Base-by-base conservation (phyloP, 129 eudicot genomes). In the Centaurea solstitialis region DNA sequence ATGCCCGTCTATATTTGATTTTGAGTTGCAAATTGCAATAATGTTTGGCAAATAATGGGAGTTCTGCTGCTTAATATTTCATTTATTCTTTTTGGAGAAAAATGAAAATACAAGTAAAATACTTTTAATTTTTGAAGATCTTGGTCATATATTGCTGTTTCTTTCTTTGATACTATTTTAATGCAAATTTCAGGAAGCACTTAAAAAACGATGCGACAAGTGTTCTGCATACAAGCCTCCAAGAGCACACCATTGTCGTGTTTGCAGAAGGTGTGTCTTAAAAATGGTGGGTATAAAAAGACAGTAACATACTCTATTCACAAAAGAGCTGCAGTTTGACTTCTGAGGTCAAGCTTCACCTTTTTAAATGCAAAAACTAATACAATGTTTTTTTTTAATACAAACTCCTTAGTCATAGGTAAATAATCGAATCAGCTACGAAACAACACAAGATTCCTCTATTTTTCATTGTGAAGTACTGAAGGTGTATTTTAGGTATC, bases 181-280 rank as follows among this genome's bases (percentile, higher is more conserved):
- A 61, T 62, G 65, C 76, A 21, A 71, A 70, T 88, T 80, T 67
- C 88, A 90, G 97, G 93, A 87, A 72, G 77, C 81, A 68, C 87
- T 81, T 45, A n/a, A 41, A 74, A 87, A 79, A 68, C 87, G 35
- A 18, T 93, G 97, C 76, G 97, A 87, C 75, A 90, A 90, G 74
- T 93, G 97, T 75, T 79, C 90, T 20, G 84, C 86, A 33, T 83
- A 85, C 89, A 93, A 89, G 83, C 96, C 97, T 74, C 96, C 96
- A 17, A 85, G 93, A 79, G 83, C 97, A 74, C 97, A 93, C 90
- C 97, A 93, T 90, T 93, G 97, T 68, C 97, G 97, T 41, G 84
- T 86, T 62, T 93, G 96, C 86, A 89, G 87, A 88, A 90, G 89
- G 88, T 93, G 97, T 87, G 84, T 93, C 83, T 80, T 93, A 80